Evolutionary conservation across 2,329 filamentous ascomycete species (phyloP).

Genomic region (Epichloe typhina): DNA sequence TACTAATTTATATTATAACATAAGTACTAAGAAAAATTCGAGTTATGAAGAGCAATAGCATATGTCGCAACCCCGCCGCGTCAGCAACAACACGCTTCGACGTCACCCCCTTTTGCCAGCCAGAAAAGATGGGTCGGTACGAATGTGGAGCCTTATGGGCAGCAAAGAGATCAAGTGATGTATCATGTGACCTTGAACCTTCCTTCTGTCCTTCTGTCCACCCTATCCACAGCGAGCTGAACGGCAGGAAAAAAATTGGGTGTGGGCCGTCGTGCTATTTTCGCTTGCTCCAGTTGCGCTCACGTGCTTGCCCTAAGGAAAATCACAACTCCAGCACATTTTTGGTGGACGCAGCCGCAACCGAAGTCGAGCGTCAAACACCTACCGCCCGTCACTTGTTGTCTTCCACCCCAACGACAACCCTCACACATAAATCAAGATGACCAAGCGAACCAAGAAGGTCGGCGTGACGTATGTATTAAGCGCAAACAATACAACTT

Average conservation of each 20-base stretch:
- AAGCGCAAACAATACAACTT: not conserved
- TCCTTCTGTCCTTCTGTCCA: too few species aligned
- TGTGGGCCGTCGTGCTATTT: conserved; percentile 1
- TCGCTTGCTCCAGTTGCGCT: conserved; percentile 16
- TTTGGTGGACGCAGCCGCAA: conserved; percentile 18
- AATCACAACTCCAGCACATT: conserved; percentile 26
- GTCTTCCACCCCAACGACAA: conserved; percentile 21
- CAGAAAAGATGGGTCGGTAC: too few species aligned
- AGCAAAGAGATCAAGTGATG: conserved; percentile 1
- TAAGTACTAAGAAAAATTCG: too few species aligned
- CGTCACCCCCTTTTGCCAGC: too few species aligned
- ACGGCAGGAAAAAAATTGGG: not conserved
- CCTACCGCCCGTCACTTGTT: conserved; percentile 18
- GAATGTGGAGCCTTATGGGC: too few species aligned
- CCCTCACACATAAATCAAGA: conserved; percentile 45
- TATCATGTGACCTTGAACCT: not conserved
- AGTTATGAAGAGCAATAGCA: too few species aligned
- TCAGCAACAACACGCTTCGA: too few species aligned
- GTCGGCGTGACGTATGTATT: conserved; percentile 70
- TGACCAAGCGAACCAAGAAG: conserved; percentile 95
- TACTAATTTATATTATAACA: too few species aligned
- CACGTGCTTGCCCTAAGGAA: conserved; percentile 31
- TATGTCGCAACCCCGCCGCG: too few species aligned
- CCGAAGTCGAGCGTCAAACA: conserved; percentile 18
- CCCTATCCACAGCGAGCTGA: not conserved